Evolutionary conservation across 2,329 filamentous ascomycete genomes (phyloP), one percentile per base, ranked within the genome.

Genomic region (Fusarium euwallaceae): DNA sequence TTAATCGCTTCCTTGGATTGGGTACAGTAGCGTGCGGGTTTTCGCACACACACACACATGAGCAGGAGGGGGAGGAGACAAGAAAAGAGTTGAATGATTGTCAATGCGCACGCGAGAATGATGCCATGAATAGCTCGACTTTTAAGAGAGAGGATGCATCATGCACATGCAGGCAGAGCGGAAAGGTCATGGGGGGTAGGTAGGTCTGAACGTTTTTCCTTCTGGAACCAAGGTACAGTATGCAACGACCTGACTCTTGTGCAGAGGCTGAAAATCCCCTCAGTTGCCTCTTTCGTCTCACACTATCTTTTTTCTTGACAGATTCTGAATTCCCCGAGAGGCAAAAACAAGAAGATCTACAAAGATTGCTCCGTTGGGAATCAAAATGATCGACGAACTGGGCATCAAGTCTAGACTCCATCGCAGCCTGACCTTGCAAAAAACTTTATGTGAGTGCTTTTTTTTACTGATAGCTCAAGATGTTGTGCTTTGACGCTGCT

Each of bases 321-420:
- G 24, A 53, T 29, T n/a, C 48, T 53, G 24, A 53, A 53, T 53
- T 53, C 24, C 24, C 48, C 48, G 48, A 59, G 32, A 36, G 69
- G 59, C 64, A 27, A 27, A 32, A 72, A 68, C 68, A 59, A 24
- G n/a, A 43, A 43, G 59, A 43, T 45, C 59, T n/a, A 32, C 39
- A 61, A n/a, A 43, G 14, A 32, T 45, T 20, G 10, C 9, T 24
- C 39, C 39, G 59, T 51, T 65, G 29, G 24, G 22, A 41, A 29
- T 24, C 9, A 51, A 51, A 60, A 17, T 61, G 64, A 75, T 74
- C 72, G 72, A 67, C 72, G 74, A 60, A 72, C 71, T 75, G 72
- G 72, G 72, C 72, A 75, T 66, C 48, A 67, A 75, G 37, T 75
- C 65, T 34, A 56, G 45, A 61, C 61, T 39, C 51, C 32, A 59